Percentiles rank a stretch among this genome's conserved stretches.
Evolutionary conservation across 1,139 yeast species (phyloP).

Genomic region (Candida glucosophila): DNA sequence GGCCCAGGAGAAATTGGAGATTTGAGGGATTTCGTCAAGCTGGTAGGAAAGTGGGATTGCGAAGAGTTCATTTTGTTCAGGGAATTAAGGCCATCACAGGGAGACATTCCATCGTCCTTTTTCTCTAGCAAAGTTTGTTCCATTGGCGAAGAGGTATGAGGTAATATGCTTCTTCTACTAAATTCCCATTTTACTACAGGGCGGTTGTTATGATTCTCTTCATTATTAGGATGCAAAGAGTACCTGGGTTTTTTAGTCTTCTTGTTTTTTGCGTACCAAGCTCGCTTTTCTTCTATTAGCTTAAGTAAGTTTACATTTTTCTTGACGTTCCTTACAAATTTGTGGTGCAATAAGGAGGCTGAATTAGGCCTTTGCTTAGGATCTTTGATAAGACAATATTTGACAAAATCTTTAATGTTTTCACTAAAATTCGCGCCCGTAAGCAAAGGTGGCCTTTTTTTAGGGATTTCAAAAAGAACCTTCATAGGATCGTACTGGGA

Average conservation of each 20-base stretch:
- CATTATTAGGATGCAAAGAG: slow-evolving; percentile 2
- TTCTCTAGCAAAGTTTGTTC: slow-evolving; percentile 9
- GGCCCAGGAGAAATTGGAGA: slow-evolving; percentile 11
- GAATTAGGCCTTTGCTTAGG: slow-evolving; percentile 48
- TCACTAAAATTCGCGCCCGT: slow-evolving; percentile 35
- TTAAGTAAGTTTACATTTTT: slow-evolving; percentile 5
- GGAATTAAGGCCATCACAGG: neutral
- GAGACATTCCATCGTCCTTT: neutral
- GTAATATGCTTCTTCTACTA: slow-evolving; percentile 7
- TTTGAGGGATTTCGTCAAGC: slow-evolving; percentile 1
- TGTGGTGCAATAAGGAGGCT: slow-evolving; percentile 32
- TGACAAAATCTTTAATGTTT: slow-evolving; percentile 52
- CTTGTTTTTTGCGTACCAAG: slow-evolving; percentile 15
- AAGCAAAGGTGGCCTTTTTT: slow-evolving; percentile 57
- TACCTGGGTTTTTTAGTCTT: slow-evolving; percentile 6
- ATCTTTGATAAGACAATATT: slow-evolving; percentile 49
- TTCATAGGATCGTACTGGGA: slow-evolving; percentile 66
- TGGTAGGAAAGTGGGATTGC: neutral
- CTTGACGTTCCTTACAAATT: slow-evolving; percentile 25
- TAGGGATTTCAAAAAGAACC: slow-evolving; percentile 65
- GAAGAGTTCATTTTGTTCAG: neutral
- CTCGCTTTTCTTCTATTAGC: slow-evolving; percentile 15
- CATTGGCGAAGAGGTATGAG: slow-evolving; percentile 7
- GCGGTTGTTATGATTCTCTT: slow-evolving; percentile 1
- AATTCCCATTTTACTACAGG: slow-evolving; percentile 14